Conservation (phyloP, 257 asterid species). For the Craterostigma plantagineum region DNA sequence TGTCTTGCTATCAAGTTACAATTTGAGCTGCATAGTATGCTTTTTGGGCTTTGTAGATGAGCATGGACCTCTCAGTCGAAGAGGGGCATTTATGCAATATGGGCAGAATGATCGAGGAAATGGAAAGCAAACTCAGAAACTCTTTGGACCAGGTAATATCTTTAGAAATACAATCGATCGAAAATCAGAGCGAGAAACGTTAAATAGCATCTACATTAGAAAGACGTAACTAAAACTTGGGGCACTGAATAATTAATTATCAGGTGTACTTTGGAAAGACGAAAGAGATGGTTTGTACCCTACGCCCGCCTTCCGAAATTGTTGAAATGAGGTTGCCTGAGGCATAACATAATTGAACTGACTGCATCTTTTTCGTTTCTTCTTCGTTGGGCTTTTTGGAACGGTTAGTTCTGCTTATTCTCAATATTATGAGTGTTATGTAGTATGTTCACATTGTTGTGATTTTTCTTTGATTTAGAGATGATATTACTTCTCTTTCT, state of each 20-base stretch:
- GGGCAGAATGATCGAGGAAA: constrained; percentile 98
- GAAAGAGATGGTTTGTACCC: constrained; percentile 92
- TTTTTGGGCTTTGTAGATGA: constrained; percentile 45
- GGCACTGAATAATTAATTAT: constrained; percentile 1
- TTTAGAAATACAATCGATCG: no score
- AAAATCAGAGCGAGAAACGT: no score
- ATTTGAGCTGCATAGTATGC: neutral
- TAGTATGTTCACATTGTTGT: no score
- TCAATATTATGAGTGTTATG: no score
- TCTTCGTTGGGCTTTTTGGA: no score
- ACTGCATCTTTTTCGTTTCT: neutral
- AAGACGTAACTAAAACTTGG: constrained; percentile 1
- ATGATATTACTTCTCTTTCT: no score
- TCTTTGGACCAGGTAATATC: constrained; percentile 56
- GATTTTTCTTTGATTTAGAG: no score
- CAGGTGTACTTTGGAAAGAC: constrained; percentile 99
- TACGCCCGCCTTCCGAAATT: constrained; percentile 82
- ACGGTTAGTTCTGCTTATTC: no score
- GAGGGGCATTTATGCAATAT: constrained; percentile 92
- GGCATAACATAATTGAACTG: constrained; percentile 11
- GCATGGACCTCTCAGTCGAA: constrained; percentile 51
- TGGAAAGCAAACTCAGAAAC: constrained; percentile 93
- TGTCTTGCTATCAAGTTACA: neutral
- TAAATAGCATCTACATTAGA: no score
- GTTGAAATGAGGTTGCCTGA: constrained; percentile 49